Conservation (phyloP, 2,329 filamentous ascomycete genomes). For the Exophiala calicioides region DNA sequence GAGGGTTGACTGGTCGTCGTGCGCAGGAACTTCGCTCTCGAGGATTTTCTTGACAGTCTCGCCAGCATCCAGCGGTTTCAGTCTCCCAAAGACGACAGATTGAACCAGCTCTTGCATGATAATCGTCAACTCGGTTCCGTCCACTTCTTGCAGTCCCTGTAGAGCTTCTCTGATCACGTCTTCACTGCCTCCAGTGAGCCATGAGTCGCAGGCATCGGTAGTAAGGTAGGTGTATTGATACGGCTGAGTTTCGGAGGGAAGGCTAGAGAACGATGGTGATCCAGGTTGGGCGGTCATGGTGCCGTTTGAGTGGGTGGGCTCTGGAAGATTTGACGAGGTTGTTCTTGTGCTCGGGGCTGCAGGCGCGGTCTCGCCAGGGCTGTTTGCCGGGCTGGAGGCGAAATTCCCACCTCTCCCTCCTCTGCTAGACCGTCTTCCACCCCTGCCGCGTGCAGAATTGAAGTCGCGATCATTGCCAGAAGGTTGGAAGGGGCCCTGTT, state of each 20-base stretch:
- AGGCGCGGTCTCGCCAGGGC: conserved; percentile 6
- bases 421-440: conserved; percentile 31
- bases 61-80: conserved; percentile 71
- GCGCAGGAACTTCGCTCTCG: conserved; percentile 11
- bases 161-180: conserved; percentile 63
- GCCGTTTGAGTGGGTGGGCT: conserved; percentile 36
- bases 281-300: conserved; percentile 28
- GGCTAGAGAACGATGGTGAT: conserved; percentile 27
- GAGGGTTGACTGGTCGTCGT: background rate
- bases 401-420: conserved; percentile 19
- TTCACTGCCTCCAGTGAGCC: conserved; percentile 67
- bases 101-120: conserved; percentile 85
- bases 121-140: conserved; percentile 67
- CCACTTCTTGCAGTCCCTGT: conserved; percentile 66
- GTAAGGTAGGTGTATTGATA: conserved; percentile 79
- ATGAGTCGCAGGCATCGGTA: conserved; percentile 65
- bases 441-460: conserved; percentile 31
- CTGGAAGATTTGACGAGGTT: conserved; percentile 33
- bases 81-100: conserved; percentile 67
- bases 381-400: conserved; percentile 17
- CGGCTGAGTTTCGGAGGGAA: conserved; percentile 32
- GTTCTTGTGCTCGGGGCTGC: conserved; percentile 5
- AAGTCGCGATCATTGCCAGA: conserved; percentile 29
- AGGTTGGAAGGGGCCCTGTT: conserved; percentile 48
- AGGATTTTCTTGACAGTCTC: conserved; percentile 63